Conservation (phyloP, 73 alveolate genomes). For the Diophrys appendiculata region DNA sequence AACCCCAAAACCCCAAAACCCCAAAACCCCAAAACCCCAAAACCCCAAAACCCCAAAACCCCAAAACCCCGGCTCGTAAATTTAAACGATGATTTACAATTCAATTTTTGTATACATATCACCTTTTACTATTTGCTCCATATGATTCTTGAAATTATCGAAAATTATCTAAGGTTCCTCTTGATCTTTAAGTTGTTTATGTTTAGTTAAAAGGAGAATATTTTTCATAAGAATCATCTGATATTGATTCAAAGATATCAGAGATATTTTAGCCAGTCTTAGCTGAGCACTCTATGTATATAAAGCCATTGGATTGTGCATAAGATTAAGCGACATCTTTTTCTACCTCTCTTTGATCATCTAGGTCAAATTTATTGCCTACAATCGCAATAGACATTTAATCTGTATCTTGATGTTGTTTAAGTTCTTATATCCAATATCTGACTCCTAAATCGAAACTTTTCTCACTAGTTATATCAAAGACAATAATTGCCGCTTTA, state of each 20-base stretch:
- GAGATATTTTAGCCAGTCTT: neutral
- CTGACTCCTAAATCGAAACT: slow-evolving; percentile 42
- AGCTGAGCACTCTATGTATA: neutral
- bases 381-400: slow-evolving; percentile 24
- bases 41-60: too few species aligned
- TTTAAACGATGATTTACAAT: too few species aligned
- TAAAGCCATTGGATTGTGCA: neutral
- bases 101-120: too few species aligned
- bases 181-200: too few species aligned
- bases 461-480: slow-evolving; percentile 58
- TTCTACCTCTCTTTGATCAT: slow-evolving; percentile 42
- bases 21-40: too few species aligned
- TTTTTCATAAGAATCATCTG: too few species aligned
- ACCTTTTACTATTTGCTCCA: too few species aligned
- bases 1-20: too few species aligned
- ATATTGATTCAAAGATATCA: neutral
- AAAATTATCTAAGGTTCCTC: too few species aligned
- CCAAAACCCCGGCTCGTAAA: too few species aligned
- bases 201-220: too few species aligned
- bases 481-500: slow-evolving; percentile 51
- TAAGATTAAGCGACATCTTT: slow-evolving; percentile 27
- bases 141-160: too few species aligned
- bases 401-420: slow-evolving; percentile 18
- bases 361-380: slow-evolving; percentile 47
- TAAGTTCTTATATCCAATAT: slow-evolving; percentile 52